These are phyloP conservation scores for Discostella stelligeroides DNA, from an alignment of 108 stramenopile species.

Conservation along the genomic window DNA sequence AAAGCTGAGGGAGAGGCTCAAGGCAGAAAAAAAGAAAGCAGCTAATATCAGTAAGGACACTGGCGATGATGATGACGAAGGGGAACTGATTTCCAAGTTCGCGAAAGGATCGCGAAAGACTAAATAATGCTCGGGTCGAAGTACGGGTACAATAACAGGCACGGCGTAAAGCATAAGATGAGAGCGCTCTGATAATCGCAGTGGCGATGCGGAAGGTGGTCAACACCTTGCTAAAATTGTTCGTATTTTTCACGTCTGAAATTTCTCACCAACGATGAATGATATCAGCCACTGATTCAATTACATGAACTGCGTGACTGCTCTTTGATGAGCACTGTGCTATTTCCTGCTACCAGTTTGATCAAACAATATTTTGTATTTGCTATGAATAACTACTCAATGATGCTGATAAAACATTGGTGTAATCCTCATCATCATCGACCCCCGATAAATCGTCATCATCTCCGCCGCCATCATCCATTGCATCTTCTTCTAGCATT, in stretches of 20 bases:
- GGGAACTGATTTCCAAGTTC: conserved; percentile 31
- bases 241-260: no score
- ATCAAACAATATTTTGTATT: no score
- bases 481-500: background rate
- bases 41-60: conserved; percentile 15
- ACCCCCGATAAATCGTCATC: background rate
- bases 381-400: background rate
- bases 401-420: background rate
- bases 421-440: conserved; percentile 2
- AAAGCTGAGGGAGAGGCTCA: conserved; percentile 47
- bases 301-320: background rate
- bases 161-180: background rate
- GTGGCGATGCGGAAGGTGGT: background rate
- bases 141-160: background rate
- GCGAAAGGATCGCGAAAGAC: conserved; percentile 41
- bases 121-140: conserved; percentile 1
- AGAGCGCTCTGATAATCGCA: background rate
- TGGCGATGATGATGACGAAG: conserved; percentile 43
- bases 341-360: no score
- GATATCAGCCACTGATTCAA: no score
- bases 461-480: background rate
- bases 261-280: no score
- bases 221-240: no score
- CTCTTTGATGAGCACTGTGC: no score
- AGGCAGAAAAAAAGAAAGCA: conserved; percentile 34